Evolutionary conservation across 768 basidiomycete genomes (phyloP), one percentile per base, ranked within the genome.

Genomic region (Leucocoprinus leucothites): DNA sequence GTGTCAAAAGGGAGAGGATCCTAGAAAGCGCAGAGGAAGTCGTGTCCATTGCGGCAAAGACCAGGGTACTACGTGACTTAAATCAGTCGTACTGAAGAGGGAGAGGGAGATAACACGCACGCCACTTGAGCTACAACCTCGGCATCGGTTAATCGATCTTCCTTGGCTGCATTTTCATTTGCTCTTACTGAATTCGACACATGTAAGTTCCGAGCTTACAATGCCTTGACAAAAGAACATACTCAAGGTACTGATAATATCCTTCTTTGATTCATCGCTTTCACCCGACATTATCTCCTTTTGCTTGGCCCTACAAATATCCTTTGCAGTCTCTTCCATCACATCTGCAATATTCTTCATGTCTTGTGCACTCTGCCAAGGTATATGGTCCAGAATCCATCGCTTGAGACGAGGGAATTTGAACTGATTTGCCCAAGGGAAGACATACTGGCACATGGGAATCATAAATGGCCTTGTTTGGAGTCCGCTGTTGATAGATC

Each of bases 171-270:
- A 16, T 65, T 60, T 53, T 69, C 63, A 56, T 78, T 79, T 4
- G 69, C 75, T 56, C 67, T 68, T 57, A 79, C 78, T 80, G 40
- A 67, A 18, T 6, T 3, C n/a, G 9, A 19, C 34, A 26, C 13
- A 9, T n/a, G 16, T 16, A 8, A 38, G 5, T 51, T 18, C 35
- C 7, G 7, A 7, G 14, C 35, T 8, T 19, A 3, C n/a, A 21
- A 44, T 22, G 25, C 2, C 3, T 19, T 11, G 25, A 3, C 25
- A 8, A 8, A 44, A 18, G 18, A 25, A 31, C 31, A 5, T 31
- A 31, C 31, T 31, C 31, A 80, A 61, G 19, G 78, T 66, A 57
- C 76, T 80, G 59, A 80, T 69, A 9, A 82, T 70, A 61, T 80
- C 79, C 51, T 71, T 76, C 14, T 76, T 76, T 43, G 69, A 31